Base-by-base conservation (phyloP, 768 basidiomycete species). In the Butyriboletus loyo region DNA sequence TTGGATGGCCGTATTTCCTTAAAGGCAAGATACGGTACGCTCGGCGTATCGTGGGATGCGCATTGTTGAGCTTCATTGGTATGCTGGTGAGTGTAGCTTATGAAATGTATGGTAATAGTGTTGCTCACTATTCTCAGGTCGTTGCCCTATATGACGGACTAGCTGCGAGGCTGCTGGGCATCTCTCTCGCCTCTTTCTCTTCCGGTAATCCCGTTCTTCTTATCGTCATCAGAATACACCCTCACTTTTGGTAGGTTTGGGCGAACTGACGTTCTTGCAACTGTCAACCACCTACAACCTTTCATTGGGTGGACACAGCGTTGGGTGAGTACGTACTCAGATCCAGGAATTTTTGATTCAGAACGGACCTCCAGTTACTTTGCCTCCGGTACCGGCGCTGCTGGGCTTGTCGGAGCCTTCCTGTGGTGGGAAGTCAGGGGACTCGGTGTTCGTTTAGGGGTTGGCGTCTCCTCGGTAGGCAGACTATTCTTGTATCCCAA, bases 241-340 rank as follows among this genome's bases (percentile, higher is more conserved):
- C 52, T 68, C 28, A 58, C 28, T 17, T n/a, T 50, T 25, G 25
- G 36, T 53, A 91, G 90, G 96, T 9, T 75, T 99, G 9, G 97
- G 97, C 19, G 97, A 99, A 69, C 69, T 98, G 49, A 97, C 95
- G 1, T 98, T 92, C 67, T 74, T 98, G 2, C 96, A 98, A 73
- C 73, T 95, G n/a, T 94, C 92, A 0, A 92, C 89, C 3, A 86
- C 85, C 1, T 92, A 78, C 53, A 85, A 79, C 39, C 86, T 85
- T 1, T 81, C 84, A n/a, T 66, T 87, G 36, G 85, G 83, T 7
- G 89, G 89, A 1, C 85, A 83, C 27, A 85, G 89, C 35, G 82
- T 99, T 11, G 93, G 96, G 86, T 88, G 64, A 34, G 80, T 59
- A 5, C 0, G 15, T 41, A 14, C 14, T 45, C 14, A 0, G 1